Percentiles rank a stretch among this genome's conserved stretches.
These are phyloP conservation scores for Cryptomeria japonica DNA, from an alignment of 75 land plant genomes.

Conservation along the genomic window DNA sequence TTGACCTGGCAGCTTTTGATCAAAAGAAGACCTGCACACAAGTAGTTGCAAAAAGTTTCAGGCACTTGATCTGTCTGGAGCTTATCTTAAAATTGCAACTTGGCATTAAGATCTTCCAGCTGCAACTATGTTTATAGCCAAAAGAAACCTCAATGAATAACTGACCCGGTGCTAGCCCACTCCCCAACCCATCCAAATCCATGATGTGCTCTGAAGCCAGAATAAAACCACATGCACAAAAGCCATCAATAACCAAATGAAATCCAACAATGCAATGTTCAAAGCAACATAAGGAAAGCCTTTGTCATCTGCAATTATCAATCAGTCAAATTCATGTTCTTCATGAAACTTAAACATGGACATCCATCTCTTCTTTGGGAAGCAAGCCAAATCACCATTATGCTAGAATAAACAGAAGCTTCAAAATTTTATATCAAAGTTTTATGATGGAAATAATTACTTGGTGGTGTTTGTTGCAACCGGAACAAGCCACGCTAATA, in stretches of 20 bases:
- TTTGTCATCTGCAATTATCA: constrained; percentile 4
- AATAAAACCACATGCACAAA: not conserved
- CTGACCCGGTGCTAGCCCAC: constrained; percentile 97
- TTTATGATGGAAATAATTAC: constrained; percentile 33
- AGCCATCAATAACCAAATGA: constrained; percentile 2
- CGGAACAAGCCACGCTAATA: constrained; percentile 91
- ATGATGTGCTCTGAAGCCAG: constrained; percentile 79
- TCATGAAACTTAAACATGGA: not conserved
- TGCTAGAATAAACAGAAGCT: not conserved
- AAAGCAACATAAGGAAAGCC: constrained; percentile 3
- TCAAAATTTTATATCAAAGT: not conserved
- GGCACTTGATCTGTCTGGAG: constrained; percentile 6
- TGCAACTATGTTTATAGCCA: not conserved
- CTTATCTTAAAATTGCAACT: not conserved
- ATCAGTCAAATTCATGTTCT: not conserved
- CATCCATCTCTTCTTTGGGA: not conserved
- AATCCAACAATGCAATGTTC: not conserved
- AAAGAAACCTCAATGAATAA: not conserved
- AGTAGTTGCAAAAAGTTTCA: not conserved
- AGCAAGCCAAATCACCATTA: not conserved
- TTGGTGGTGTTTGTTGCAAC: constrained; percentile 90
- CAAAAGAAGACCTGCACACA: constrained; percentile 51
- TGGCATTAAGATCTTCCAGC: not conserved
- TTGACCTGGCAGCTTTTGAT: constrained; percentile 64
- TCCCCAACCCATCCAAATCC: constrained; percentile 99